Base-by-base conservation (phyloP, 2,329 filamentous ascomycete genomes). In the Trichoderma breve region DNA sequence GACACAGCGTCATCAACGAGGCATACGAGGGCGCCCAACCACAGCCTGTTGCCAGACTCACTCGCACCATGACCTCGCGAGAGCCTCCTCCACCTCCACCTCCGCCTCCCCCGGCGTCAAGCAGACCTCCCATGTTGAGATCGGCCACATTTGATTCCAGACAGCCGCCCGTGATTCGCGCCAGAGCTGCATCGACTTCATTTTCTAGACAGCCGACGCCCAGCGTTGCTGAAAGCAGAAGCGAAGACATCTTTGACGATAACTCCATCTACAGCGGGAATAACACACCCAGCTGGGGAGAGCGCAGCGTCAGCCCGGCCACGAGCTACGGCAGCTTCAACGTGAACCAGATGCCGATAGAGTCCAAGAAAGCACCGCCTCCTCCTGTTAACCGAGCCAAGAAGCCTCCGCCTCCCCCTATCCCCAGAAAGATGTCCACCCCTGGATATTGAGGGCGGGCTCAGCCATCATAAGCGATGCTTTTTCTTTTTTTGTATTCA, bases 291-390 rank as follows among this genome's bases (percentile, higher is more conserved):
- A 84, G 86, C 69, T 86, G 84, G 79, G 82, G 81, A 24, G 84
- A 86, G 60, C 84, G 85, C 70, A 86, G 85, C 75, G 81, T 86
- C 71, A 89, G 87, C 75, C 87, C 87, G 0, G 85, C 87, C 3
- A 89, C 87, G 1, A 89, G 87, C 78, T 84, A 86, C 71, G 86
- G 85, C 72, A 88, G 87, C 77, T 76, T 88, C 60, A 87, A 82
- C 74, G 82, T 84, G 60, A 87, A 82, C 11, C 43, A 83, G 47
- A 79, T 75, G 30, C 76, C 77, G 11, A n/a, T 36, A 7, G 74
- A 83, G 36, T 78, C 82, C 71, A 88, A 88, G 83, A 89, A 89
- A 81, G 85, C 85, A 3, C 80, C 87, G 3, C 81, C 86, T 2
- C 87, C 86, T 39, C 85, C 86, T 3, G 79, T 80, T 36, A 84